These are phyloP conservation scores for Loxodes magnus DNA, from an alignment of 73 alveolate genomes.

Conservation along the genomic window DNA sequence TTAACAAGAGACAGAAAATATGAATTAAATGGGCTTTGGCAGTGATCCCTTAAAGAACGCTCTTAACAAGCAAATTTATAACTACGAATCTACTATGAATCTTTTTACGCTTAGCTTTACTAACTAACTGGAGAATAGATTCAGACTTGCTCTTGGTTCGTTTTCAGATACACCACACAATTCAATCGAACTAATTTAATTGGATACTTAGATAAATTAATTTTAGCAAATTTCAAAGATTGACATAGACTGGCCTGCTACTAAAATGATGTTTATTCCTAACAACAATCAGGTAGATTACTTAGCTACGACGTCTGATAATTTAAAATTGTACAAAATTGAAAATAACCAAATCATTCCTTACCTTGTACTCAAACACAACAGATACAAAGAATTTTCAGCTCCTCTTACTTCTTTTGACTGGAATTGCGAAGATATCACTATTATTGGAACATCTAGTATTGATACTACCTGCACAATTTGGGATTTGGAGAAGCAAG, in stretches of 20 bases:
- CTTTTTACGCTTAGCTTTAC: too few species aligned
- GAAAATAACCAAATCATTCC: conserved; percentile 20
- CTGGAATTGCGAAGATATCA: conserved; percentile 79
- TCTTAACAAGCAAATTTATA: too few species aligned
- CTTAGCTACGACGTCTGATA: conserved; percentile 70
- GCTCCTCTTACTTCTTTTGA: conserved; percentile 96
- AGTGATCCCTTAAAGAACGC: too few species aligned
- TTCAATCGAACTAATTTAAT: conserved; percentile 40
- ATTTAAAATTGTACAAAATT: conserved; percentile 52
- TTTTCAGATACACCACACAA: conserved; percentile 7
- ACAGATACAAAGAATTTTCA: conserved; percentile 24
- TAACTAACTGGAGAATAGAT: too few species aligned
- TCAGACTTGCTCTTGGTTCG: background rate
- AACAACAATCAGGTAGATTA: conserved; percentile 40
- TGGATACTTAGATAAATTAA: conserved; percentile 39
- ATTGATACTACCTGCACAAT: conserved; percentile 96
- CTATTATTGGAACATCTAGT: conserved; percentile 86
- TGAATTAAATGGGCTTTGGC: too few species aligned
- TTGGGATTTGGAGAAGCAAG: conserved; percentile 86
- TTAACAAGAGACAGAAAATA: too few species aligned
- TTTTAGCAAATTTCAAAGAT: conserved; percentile 37
- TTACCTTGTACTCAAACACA: background rate
- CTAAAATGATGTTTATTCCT: conserved; percentile 94
- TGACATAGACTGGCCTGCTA: conserved; percentile 88
- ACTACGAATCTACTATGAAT: too few species aligned